Conservation (phyloP, 2,329 filamentous ascomycete genomes). For the Fusarium decemcellulare region DNA sequence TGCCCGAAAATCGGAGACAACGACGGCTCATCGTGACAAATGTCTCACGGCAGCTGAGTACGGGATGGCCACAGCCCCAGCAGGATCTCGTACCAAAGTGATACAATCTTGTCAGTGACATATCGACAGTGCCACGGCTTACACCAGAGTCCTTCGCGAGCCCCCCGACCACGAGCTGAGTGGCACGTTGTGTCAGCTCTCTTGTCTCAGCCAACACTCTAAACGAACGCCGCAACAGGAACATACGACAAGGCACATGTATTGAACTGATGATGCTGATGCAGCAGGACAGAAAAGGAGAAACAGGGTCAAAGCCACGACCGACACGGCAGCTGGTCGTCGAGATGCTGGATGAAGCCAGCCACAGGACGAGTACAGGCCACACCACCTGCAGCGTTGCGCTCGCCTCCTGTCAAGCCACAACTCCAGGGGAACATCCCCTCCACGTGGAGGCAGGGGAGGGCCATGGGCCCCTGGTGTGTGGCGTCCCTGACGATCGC, state of each 20-base stretch:
- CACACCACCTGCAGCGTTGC: constrained; percentile 22
- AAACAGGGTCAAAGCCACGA: constrained; percentile 31
- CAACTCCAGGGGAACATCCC: constrained; percentile 27
- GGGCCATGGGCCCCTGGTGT: constrained; percentile 20
- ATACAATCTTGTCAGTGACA: constrained; percentile 33
- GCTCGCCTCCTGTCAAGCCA: constrained; percentile 33
- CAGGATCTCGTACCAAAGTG: constrained; percentile 20
- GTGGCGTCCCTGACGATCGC: constrained; percentile 42
- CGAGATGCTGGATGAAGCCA: constrained; percentile 21
- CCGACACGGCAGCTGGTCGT: constrained; percentile 17
- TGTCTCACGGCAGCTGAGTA: constrained; percentile 12
- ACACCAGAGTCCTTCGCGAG: background rate
- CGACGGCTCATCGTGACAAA: background rate
- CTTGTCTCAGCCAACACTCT: constrained; percentile 20
- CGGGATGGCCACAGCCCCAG: background rate
- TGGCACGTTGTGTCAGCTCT: constrained; percentile 21
- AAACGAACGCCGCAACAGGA: constrained; percentile 1
- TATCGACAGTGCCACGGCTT: constrained; percentile 6
- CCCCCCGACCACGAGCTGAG: constrained; percentile 3
- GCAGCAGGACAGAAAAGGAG: constrained; percentile 21
- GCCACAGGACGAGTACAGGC: constrained; percentile 20
- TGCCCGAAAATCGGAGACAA: background rate
- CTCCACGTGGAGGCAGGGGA: constrained; percentile 40
- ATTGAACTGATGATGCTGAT: constrained; percentile 15
- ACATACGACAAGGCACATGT: constrained; percentile 4